Conservation (phyloP, 2,329 filamentous ascomycete species). For the Harringtonia aguacate region DNA sequence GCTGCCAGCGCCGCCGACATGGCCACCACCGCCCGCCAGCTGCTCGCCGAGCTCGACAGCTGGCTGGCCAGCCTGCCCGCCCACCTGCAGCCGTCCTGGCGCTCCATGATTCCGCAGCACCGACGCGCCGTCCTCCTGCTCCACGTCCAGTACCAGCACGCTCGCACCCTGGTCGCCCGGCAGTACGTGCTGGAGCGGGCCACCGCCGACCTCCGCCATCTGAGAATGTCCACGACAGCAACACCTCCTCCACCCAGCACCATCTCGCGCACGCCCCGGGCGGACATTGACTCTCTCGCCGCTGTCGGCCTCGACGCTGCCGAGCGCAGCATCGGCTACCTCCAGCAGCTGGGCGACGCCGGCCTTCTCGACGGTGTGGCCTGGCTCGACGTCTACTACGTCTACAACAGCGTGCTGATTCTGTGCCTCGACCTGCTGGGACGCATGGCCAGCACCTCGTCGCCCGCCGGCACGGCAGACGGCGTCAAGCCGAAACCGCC, state of each 20-base stretch:
- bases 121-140: conserved; percentile 26
- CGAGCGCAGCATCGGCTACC: conserved; percentile 19
- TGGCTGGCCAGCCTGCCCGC: conserved; percentile 20
- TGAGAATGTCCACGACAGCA: neutral
- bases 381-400: conserved; percentile 29
- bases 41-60: conserved; percentile 22
- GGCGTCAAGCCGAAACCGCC: too few species aligned
- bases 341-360: conserved; percentile 24
- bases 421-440: conserved; percentile 10
- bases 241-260: conserved; percentile 8
- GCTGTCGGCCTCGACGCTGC: conserved; percentile 24
- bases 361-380: conserved; percentile 26
- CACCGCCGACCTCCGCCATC: neutral
- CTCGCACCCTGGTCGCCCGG: conserved; percentile 18
- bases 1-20: neutral
- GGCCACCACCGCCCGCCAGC: conserved; percentile 2
- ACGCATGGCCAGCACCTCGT: neutral
- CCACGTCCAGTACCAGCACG: conserved; percentile 28
- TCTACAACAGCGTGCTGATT: conserved; percentile 15
- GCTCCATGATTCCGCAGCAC: conserved; percentile 24
- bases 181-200: conserved; percentile 7
- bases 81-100: conserved; percentile 28
- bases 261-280: conserved; percentile 16
- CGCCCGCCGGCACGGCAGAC: too few species aligned
- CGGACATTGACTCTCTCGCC: conserved; percentile 8